Evolutionary conservation across 768 basidiomycete species (phyloP), one percentile per base, ranked within the genome.

Genomic region (Guyanaporus albipodus): DNA sequence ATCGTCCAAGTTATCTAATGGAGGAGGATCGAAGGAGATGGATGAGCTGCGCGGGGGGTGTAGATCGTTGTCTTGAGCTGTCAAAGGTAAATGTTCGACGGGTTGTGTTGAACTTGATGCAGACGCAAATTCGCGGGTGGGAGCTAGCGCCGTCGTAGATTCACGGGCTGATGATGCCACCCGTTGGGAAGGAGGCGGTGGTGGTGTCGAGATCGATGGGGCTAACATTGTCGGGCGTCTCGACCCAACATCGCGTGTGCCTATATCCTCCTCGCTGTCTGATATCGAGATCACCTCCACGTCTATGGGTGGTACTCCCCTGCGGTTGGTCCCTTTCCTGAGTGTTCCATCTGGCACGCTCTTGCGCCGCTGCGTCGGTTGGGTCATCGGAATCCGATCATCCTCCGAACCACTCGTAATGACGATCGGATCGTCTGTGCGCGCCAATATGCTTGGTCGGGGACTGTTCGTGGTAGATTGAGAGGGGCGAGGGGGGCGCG

Each of bases 241-340:
- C 23, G 21, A 33, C 18, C 27, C 23, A 44, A 4, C 19, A 36
- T 15, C 14, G 8, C 40, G 18, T 19, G 35, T 33, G 10, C 15
- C 38, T 22, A 10, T 1, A 9, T 53, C 57, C 4, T 54, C 50
- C 0, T 66, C 63, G 15, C 61, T 67, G 17, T 67, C 66, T 10
- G 44, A 40, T n/a, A 67, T 44, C 10, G 50, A 55, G n/a, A 66
- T 66, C 15, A 67, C 61, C 24, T 66, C 66, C 7, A 9, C 53
- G 4, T 49, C 19, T n/a, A 6, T 2, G 17, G 51, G 60, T 21
- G 50, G 53, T 0, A 0, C 35, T 4, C 32, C 26, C 27, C 2
- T 37, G 33, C 51, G 27, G 15, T 32, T 38, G 27, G 24, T 15
- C n/a, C 7, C 21, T 18, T 19, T 33, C 19, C 39, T 37, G 29